Percentiles rank a stretch among this genome's conserved stretches.
Conservation (phyloP, 352 stramenopile genomes). For the Phytophthora megakarya region DNA sequence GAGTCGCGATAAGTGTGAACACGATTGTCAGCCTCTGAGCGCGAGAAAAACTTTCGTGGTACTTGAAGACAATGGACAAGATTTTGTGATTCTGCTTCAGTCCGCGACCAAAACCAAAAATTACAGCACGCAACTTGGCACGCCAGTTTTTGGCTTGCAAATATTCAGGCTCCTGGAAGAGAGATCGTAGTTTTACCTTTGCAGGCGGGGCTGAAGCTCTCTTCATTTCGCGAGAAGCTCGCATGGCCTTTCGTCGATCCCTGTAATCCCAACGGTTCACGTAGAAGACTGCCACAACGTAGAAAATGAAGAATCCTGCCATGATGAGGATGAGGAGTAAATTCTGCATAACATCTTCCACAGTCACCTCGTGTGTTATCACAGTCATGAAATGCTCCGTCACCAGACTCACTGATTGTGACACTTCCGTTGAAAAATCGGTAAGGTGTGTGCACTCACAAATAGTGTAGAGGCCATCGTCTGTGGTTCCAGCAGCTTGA, state of each 20-base stretch:
- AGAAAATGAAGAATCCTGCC: slow-evolving; percentile 54
- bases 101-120: slow-evolving; percentile 46
- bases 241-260: slow-evolving; percentile 50
- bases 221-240: slow-evolving; percentile 38
- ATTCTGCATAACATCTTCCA: slow-evolving; percentile 65
- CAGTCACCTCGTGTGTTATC: slow-evolving; percentile 57
- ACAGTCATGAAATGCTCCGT: slow-evolving; percentile 67
- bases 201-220: slow-evolving; percentile 34
- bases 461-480: slow-evolving; percentile 71
- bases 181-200: slow-evolving; percentile 59
- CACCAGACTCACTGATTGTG: slow-evolving; percentile 60
- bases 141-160: slow-evolving; percentile 50
- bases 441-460: slow-evolving; percentile 79
- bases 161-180: slow-evolving; percentile 71
- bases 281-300: slow-evolving; percentile 59
- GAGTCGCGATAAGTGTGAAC: slow-evolving; percentile 70
- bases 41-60: slow-evolving; percentile 72
- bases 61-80: slow-evolving; percentile 72
- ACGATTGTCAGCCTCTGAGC: slow-evolving; percentile 67
- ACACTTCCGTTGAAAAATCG: slow-evolving; percentile 71
- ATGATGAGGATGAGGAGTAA: slow-evolving; percentile 58
- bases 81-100: slow-evolving; percentile 76
- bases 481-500: slow-evolving; percentile 49
- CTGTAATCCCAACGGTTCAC: slow-evolving; percentile 62
- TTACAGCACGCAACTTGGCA: slow-evolving; percentile 48